phyloP scores from a whole-genome alignment of 768 basidiomycete species.

The Psilocybe azurescens region DNA sequence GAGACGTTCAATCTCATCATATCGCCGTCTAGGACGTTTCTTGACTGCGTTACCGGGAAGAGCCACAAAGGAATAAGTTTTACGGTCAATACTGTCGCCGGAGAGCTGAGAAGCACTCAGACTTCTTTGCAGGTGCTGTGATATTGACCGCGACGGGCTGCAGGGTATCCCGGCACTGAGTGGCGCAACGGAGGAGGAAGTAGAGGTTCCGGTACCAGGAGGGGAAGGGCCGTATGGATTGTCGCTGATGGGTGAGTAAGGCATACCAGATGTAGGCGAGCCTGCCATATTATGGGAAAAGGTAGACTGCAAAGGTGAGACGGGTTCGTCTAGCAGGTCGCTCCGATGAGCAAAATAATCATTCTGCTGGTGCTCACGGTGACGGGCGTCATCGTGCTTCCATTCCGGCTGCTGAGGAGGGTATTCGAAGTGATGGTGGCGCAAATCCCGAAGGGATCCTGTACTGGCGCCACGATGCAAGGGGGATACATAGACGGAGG shows the following conservation, averaged over 20 bases:
- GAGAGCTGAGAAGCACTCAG: conserved; percentile 31
- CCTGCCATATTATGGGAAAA: conserved; percentile 48
- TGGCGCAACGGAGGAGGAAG: conserved; percentile 51
- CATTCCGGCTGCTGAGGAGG: conserved; percentile 39
- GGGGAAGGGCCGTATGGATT: conserved; percentile 66
- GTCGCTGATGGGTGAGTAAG: conserved; percentile 51
- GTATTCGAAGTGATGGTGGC: conserved; percentile 43
- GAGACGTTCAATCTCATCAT: conserved; percentile 95
- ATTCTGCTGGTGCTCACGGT: conserved; percentile 32
- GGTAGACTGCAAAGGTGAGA: conserved; percentile 60
- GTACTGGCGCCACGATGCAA: conserved; percentile 52
- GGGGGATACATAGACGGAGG: conserved; percentile 47
- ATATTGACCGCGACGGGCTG: conserved; percentile 32
- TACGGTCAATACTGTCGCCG: conserved; percentile 50
- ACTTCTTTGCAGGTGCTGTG: conserved; percentile 35
- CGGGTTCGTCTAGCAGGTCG: conserved; percentile 48
- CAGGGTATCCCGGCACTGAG: conserved; percentile 28
- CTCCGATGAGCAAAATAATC: conserved; percentile 35
- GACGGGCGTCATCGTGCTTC: conserved; percentile 40
- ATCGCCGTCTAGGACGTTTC: conserved; percentile 83
- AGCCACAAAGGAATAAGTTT: conserved; percentile 84
- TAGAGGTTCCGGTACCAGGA: conserved; percentile 65
- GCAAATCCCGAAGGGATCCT: conserved; percentile 49
- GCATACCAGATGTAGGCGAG: conserved; percentile 41
- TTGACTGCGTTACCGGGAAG: conserved; percentile 81